Percentiles rank a stretch among this genome's conserved stretches.
phyloP scores from a whole-genome alignment of 768 basidiomycete species.

The Rubroboletus pulcherrimus region DNA sequence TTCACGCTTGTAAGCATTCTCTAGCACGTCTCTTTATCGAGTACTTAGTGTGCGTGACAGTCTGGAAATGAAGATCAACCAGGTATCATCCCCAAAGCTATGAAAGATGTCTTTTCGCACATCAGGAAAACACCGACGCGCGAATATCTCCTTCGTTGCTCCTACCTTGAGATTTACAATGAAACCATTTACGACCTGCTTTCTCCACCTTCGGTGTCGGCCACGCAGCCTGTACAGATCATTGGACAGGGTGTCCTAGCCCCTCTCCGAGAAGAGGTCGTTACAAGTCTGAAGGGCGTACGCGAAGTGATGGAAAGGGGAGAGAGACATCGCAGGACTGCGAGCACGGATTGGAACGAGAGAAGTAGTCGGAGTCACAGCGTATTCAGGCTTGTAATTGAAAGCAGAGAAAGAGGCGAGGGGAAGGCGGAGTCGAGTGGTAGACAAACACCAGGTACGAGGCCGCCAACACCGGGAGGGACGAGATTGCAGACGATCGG shows the following conservation, averaged over 20 bases:
- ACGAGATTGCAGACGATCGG: conserved; percentile 72
- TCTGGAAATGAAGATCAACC: conserved; percentile 80
- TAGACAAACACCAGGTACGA: conserved; percentile 50
- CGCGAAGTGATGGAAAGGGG: conserved; percentile 82
- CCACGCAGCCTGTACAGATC: conserved; percentile 63
- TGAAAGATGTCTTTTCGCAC: conserved; percentile 86
- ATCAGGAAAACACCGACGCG: conserved; percentile 74
- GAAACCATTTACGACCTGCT: conserved; percentile 85
- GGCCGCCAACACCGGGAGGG: conserved; percentile 53
- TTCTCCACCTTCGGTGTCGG: conserved; percentile 56
- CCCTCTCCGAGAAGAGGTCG: conserved; percentile 87
- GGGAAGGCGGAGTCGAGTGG: conserved; percentile 37
- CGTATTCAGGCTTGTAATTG: conserved; percentile 90
- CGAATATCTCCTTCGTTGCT: conserved; percentile 92
- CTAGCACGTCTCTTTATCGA: conserved; percentile 33
- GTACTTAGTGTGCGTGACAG: conserved; percentile 28
- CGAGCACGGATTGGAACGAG: conserved; percentile 99
- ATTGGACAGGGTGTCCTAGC: conserved; percentile 68
- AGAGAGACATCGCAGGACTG: conserved; percentile 83
- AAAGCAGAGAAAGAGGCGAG: conserved; percentile 73
- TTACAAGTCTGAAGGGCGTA: conserved; percentile 86
- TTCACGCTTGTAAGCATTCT: conserved; percentile 49
- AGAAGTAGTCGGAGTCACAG: conserved; percentile 92
- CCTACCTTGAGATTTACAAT: conserved; percentile 98
- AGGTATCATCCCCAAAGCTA: conserved; percentile 90